A percentile compares a stretch with the other conserved stretches of the same genome.
Conservation (phyloP, 345 rosid genomes). For the Erucastrum elatum region DNA sequence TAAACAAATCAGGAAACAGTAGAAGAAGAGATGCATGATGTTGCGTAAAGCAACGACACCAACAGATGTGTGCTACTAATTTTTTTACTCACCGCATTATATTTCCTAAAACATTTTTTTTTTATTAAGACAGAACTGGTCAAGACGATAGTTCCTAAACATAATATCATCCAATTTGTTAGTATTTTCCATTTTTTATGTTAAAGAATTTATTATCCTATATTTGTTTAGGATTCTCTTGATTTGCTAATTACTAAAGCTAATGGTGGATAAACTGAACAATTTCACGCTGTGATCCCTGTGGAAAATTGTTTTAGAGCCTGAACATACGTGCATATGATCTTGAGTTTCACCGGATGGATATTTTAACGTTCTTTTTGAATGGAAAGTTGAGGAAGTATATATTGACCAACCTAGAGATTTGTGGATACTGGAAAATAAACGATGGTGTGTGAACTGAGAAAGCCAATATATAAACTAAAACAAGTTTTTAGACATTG, state of each 20-base stretch:
- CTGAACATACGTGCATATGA: background rate
- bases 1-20: slow-evolving; percentile 3
- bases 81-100: slow-evolving; percentile 33
- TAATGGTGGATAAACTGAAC: background rate
- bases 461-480: too few species aligned
- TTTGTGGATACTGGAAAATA: too few species aligned
- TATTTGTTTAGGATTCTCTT: background rate
- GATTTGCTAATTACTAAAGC: background rate
- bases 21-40: slow-evolving; percentile 37
- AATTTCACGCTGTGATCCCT: background rate
- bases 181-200: background rate
- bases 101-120: background rate
- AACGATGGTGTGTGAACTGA: too few species aligned
- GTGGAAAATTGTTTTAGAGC: background rate
- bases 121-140: too few species aligned
- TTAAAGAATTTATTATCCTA: background rate
- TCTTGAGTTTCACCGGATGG: too few species aligned
- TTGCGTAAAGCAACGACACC: slow-evolving; percentile 47
- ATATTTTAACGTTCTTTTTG: too few species aligned
- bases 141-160: background rate
- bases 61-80: slow-evolving; percentile 30
- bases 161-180: background rate
- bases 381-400: too few species aligned
- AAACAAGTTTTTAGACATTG: too few species aligned
- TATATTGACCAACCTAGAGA: too few species aligned